Base-by-base conservation (phyloP, 1,139 yeast genomes). In the Hyphopichia buzzinii region DNA sequence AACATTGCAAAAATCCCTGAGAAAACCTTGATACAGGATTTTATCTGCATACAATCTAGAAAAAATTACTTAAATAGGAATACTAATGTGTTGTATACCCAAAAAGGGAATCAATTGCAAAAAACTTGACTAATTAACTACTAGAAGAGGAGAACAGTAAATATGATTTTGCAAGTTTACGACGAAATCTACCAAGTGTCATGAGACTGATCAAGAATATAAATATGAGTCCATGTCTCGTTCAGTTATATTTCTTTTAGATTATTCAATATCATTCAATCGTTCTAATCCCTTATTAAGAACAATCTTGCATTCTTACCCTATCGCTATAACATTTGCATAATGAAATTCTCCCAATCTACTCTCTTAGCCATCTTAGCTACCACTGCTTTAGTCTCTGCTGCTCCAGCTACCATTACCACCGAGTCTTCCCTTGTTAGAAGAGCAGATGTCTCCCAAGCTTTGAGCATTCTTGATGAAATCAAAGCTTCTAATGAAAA, bases 321-420 rank as follows among this genome's bases (percentile, higher is more conserved):
- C 27, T 17, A 7, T 19, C 24, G 15, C 30, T 22, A 8, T 13
- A 50, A 41, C 52, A n/a, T 25, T n/a, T n/a, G 24, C 13, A 30
- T n/a, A 30, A 71, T 71, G 77, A 71, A 68, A 62, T 64, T 71
- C 38, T 54, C 75, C 31, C 59, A 67, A 42, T 53, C 76, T 38
- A 58, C 76, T 37, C 55, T 66, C 40, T 54, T 67, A 41, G 74
- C 76, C 39, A 51, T 71, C 48, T 59, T 68, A 47, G 73, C 72
- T 36, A 44, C 75, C 33, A 44, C 68, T 31, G 57, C 72, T 34
- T 51, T 64, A 33, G 73, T 62, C 34, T 52, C 58, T 37, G 72
- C 75, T 40, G 72, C 73, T 31, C 74, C 75, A 48, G 48, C 66
- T 35, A 46, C 49, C 34, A 40, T 50, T 34, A 47, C 46, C 35